Percentiles rank a stretch among this genome's conserved stretches.
These are phyloP conservation scores for Brassica incana DNA, from an alignment of 345 rosid species.

Conservation along the genomic window DNA sequence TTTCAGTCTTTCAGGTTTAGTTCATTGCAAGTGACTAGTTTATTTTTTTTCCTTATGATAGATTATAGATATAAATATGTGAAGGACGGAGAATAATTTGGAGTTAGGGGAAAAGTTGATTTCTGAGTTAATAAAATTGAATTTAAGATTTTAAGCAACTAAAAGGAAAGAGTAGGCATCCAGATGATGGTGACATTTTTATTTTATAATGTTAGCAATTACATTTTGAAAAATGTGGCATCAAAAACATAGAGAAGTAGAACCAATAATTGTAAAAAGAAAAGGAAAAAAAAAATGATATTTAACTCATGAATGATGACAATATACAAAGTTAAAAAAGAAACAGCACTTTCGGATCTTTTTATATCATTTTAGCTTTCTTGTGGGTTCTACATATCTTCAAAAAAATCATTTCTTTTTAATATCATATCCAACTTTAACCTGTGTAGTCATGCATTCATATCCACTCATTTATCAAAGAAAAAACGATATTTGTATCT, in stretches of 20 bases:
- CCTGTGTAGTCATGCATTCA: constrained; percentile 24
- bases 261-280: constrained; percentile 28
- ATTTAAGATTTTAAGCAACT: constrained; percentile 35
- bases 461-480: constrained; percentile 20
- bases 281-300: constrained; percentile 11
- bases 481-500: neutral
- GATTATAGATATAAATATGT: neutral
- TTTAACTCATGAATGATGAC: constrained; percentile 28
- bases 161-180: constrained; percentile 28
- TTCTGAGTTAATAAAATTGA: constrained; percentile 28
- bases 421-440: constrained; percentile 21
- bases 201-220: constrained; percentile 37
- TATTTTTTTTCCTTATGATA: neutral
- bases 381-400: constrained; percentile 39
- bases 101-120: constrained; percentile 28
- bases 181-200: constrained; percentile 35
- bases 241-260: neutral
- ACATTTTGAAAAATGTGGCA: constrained; percentile 37
- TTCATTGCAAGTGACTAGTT: neutral
- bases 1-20: constrained; percentile 28
- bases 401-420: neutral
- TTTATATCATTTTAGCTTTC: constrained; percentile 26
- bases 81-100: constrained; percentile 25
- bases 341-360: constrained; percentile 26
- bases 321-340: neutral